These are phyloP conservation scores for Phyllachora maydis DNA, from an alignment of 2,329 filamentous ascomycete genomes.

Conservation along the genomic window DNA sequence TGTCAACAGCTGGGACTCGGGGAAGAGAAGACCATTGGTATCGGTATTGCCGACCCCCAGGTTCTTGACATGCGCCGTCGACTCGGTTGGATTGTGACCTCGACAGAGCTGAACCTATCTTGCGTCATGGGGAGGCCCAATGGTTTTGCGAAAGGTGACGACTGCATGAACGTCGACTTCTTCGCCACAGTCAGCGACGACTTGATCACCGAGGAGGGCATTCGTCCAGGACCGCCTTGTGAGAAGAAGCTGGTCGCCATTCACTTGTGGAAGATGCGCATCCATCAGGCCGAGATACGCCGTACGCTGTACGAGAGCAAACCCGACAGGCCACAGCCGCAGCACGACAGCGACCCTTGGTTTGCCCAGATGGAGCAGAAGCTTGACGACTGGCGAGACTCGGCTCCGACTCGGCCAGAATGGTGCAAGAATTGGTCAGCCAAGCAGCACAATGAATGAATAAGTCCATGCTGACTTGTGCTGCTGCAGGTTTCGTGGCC, in stretches of 20 bases:
- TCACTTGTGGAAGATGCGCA: slow-evolving; percentile 82
- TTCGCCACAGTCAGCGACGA: slow-evolving; percentile 68
- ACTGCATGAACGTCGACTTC: slow-evolving; percentile 70
- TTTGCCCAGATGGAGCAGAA: slow-evolving; percentile 62
- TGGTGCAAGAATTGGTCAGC: slow-evolving; percentile 68
- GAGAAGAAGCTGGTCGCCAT: slow-evolving; percentile 77
- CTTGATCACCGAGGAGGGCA: slow-evolving; percentile 60
- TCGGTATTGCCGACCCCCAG: slow-evolving; percentile 43
- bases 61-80: slow-evolving; percentile 79
- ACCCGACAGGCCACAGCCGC: slow-evolving; percentile 56
- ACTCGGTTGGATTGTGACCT: slow-evolving; percentile 70
- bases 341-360: slow-evolving; percentile 70
- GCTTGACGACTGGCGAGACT: slow-evolving; percentile 59
- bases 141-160: slow-evolving; percentile 62
- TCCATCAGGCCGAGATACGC: slow-evolving; percentile 74
- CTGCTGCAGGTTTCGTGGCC: slow-evolving; percentile 39
- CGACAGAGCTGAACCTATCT: slow-evolving; percentile 76
- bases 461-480: not conserved
- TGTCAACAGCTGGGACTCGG: slow-evolving; percentile 76
- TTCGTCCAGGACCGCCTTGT: slow-evolving; percentile 49
- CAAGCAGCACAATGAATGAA: not conserved
- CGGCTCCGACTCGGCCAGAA: slow-evolving; percentile 45
- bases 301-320: slow-evolving; percentile 75
- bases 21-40: slow-evolving; percentile 69
- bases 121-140: slow-evolving; percentile 76